Evolutionary conservation across 306 rosid species (phyloP).

Genomic region (Vicia sativa): DNA sequence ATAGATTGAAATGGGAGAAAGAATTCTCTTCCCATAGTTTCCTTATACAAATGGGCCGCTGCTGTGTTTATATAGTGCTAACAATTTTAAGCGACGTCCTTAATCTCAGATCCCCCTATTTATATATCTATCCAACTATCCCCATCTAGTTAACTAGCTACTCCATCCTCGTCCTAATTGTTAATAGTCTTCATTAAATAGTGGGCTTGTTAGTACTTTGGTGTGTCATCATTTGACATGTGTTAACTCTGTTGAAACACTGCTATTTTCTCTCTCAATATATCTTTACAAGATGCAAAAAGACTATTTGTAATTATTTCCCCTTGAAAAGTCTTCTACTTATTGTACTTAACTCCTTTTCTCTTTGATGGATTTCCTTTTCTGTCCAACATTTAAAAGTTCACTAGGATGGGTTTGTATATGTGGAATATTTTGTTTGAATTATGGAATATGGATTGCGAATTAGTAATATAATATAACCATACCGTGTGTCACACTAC

Average conservation of each 20-base stretch:
- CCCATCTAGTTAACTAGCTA: slow-evolving; percentile 1
- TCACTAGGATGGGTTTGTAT: slow-evolving; percentile 25
- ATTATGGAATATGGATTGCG: not conserved
- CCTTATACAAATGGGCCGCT: not conserved
- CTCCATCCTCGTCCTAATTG: not conserved
- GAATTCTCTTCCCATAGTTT: not conserved
- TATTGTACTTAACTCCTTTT: not conserved
- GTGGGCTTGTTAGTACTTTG: not conserved
- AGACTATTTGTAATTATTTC: too few species aligned
- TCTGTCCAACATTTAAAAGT: not conserved
- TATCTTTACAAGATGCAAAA: not conserved
- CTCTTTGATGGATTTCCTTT: slow-evolving; percentile 12
- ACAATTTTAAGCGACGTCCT: not conserved
- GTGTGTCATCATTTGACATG: not conserved
- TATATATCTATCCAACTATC: not conserved
- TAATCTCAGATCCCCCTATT: not conserved
- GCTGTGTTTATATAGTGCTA: not conserved
- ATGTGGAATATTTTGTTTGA: slow-evolving; percentile 27
- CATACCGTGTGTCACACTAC: not conserved
- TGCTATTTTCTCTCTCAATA: not conserved
- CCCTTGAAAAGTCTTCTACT: not conserved
- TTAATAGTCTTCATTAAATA: not conserved
- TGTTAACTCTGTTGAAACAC: not conserved
- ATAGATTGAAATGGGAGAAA: not conserved
- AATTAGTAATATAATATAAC: not conserved